These are phyloP conservation scores for Saksenaea oblongispora DNA, from an alignment of 371 early-diverging fungal species.

Conservation along the genomic window DNA sequence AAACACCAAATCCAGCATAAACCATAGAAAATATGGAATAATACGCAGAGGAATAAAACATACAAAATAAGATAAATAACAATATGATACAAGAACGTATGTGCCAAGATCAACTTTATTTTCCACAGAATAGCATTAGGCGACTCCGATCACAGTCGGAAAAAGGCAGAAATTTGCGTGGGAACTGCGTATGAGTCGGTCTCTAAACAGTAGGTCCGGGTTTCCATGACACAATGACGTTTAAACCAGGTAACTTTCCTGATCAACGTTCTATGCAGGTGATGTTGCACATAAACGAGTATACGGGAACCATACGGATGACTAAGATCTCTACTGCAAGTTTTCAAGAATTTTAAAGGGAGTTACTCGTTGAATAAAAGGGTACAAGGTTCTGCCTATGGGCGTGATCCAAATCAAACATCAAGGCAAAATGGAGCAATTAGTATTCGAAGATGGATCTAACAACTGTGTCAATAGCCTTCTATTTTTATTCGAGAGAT, in stretches of 20 bases:
- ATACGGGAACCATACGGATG: background rate
- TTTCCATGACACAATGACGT: background rate
- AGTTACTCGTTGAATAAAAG: background rate
- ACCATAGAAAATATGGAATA: no score
- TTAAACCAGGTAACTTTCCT: background rate
- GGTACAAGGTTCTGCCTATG: no score
- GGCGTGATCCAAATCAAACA: no score
- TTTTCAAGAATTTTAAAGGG: background rate
- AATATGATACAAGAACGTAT: background rate
- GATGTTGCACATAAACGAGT: background rate
- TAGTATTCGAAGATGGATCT: no score
- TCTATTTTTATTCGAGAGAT: no score
- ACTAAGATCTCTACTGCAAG: background rate
- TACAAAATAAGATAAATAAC: no score
- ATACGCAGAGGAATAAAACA: no score
- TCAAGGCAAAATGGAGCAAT: no score
- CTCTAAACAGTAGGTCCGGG: background rate
- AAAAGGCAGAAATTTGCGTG: background rate
- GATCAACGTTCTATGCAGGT: background rate
- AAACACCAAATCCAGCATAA: no score
- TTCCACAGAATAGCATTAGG: no score
- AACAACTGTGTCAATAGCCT: no score
- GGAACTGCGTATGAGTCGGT: background rate
- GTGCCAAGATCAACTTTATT: background rate
- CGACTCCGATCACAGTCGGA: no score